A percentile compares a stretch with the other conserved stretches of the same genome.
phyloP scores from a whole-genome alignment of 306 rosid genomes.

The Quercus parvula region DNA sequence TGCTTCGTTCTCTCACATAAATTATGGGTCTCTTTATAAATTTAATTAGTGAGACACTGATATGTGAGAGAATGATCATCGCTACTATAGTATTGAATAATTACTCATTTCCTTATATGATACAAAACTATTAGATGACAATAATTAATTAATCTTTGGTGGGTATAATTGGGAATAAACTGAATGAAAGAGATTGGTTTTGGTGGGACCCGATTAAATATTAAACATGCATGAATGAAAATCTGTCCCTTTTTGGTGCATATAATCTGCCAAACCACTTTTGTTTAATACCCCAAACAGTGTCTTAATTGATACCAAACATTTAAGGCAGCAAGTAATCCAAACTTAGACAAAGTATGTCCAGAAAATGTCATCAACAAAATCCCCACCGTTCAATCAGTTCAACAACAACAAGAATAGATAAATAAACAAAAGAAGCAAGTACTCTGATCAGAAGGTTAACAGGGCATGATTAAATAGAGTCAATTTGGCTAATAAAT shows the following conservation, averaged over 20 bases:
- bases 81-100: too few species aligned
- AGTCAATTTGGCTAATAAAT: not conserved
- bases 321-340: slow-evolving; percentile 5
- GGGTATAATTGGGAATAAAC: slow-evolving; percentile 28
- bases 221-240: slow-evolving; percentile 44
- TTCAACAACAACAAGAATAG: not conserved
- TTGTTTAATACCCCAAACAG: slow-evolving; percentile 15
- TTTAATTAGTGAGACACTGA: too few species aligned
- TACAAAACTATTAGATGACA: not conserved
- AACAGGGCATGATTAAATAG: not conserved
- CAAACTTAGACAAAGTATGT: not conserved
- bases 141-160: not conserved
- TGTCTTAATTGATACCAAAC: slow-evolving; percentile 23
- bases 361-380: slow-evolving; percentile 10
- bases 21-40: too few species aligned
- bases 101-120: not conserved
- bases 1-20: too few species aligned
- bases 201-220: slow-evolving; percentile 42
- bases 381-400: slow-evolving; percentile 17
- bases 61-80: too few species aligned
- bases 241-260: slow-evolving; percentile 23
- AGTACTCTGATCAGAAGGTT: not conserved
- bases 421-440: not conserved
- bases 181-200: not conserved
- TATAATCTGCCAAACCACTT: slow-evolving; percentile 42